phyloP scores from a whole-genome alignment of 805 yeast species.

The Metschnikowia lochheadii region DNA sequence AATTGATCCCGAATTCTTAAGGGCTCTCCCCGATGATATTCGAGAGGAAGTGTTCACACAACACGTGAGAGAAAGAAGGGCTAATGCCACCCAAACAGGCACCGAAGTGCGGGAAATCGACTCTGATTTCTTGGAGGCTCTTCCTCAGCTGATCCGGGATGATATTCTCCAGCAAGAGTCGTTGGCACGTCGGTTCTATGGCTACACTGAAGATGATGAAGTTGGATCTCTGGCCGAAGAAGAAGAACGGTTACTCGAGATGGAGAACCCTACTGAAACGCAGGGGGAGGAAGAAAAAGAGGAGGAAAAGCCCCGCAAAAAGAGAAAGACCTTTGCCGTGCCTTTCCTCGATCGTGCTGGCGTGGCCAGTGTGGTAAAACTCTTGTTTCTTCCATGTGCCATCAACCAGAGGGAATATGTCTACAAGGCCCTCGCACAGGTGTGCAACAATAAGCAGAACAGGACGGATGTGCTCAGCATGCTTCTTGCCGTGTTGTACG shows the following conservation, averaged over 20 bases:
- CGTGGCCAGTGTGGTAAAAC: conserved; percentile 64
- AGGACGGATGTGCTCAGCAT: conserved; percentile 70
- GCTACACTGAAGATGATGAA: conserved; percentile 19
- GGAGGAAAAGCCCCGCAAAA: background rate
- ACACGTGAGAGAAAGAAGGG: conserved; percentile 73
- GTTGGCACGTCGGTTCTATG: conserved; percentile 37
- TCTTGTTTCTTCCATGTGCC: conserved; percentile 70
- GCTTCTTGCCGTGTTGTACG: conserved; percentile 65
- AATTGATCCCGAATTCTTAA: conserved; percentile 85
- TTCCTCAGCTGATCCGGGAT: conserved; percentile 65
- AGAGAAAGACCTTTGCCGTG: conserved; percentile 23
- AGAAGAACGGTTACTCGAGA: conserved; percentile 14
- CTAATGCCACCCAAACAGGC: conserved; percentile 44
- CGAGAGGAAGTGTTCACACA: conserved; percentile 87
- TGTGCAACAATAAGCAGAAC: conserved; percentile 75
- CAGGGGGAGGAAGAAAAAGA: background rate
- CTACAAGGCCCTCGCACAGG: conserved; percentile 58
- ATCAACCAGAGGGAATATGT: conserved; percentile 58
- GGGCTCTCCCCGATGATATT: conserved; percentile 89
- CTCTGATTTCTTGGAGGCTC: conserved; percentile 73
- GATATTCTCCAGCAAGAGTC: conserved; percentile 60
- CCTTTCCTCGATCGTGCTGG: conserved; percentile 76
- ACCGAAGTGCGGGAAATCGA: conserved; percentile 61
- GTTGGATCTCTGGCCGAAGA: conserved; percentile 21
- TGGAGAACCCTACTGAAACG: background rate